A percentile compares a stretch with the other conserved stretches of the same genome.
phyloP scores from a whole-genome alignment of 2,329 filamentous ascomycete genomes.

The Beauveria medogensis region DNA sequence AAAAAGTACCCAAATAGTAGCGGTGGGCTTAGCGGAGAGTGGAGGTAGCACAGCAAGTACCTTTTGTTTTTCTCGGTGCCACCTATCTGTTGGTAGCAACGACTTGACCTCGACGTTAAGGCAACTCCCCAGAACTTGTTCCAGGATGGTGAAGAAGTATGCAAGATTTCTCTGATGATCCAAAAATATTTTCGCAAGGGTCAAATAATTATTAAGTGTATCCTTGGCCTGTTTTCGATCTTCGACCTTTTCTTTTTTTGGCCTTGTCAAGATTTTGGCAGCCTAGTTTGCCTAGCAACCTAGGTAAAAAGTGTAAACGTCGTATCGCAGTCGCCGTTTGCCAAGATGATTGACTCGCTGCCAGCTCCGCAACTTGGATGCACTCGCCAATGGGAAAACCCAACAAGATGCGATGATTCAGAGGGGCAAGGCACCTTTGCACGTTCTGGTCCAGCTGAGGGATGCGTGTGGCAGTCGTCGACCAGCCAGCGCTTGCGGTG shows the following conservation, averaged over 20 bases:
- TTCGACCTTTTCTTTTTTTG: no score
- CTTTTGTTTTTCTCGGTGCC: background rate
- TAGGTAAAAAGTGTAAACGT: no score
- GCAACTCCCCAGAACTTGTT: constrained; percentile 4
- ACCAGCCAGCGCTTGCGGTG: background rate
- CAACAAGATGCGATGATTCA: constrained; percentile 1
- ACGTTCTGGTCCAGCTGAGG: constrained; percentile 1
- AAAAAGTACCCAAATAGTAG: background rate
- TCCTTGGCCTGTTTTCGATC: no score
- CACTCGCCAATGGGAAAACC: background rate
- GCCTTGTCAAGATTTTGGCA: no score
- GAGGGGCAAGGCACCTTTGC: no score
- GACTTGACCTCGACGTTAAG: background rate
- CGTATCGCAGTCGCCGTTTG: background rate
- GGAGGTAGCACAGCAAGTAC: background rate
- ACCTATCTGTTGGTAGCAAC: no score
- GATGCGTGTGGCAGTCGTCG: constrained; percentile 3
- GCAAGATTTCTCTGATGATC: background rate
- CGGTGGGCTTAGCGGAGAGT: background rate
- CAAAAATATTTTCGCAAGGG: background rate
- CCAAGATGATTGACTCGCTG: constrained; percentile 8
- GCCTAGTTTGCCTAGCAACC: no score
- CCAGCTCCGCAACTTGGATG: background rate
- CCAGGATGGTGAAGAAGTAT: background rate
- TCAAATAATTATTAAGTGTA: background rate